Conservation (phyloP, 1,284 basidiomycete genomes). For the Microbotryum scabiosae region DNA sequence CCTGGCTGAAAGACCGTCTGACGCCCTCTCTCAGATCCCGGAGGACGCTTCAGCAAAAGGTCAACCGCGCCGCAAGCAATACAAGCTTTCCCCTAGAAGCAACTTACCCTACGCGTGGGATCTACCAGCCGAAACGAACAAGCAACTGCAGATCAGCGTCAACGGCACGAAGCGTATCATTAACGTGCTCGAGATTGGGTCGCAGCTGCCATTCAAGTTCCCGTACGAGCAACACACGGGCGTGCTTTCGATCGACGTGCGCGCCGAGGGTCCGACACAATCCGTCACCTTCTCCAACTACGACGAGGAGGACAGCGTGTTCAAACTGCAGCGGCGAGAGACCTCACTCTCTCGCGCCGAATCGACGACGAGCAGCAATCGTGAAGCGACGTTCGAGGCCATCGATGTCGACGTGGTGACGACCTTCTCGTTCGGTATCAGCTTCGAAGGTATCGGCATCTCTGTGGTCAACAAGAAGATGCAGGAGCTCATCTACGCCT, state of each 20-base stretch:
- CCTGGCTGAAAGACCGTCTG: conserved; percentile 1
- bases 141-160: conserved; percentile 60
- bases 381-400: conserved; percentile 74
- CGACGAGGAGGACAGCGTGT: conserved; percentile 74
- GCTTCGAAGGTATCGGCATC: conserved; percentile 84
- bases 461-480: conserved; percentile 84
- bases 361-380: conserved; percentile 53
- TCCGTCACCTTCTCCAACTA: conserved; percentile 82
- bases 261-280: conserved; percentile 81
- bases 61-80: conserved; percentile 34
- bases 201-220: conserved; percentile 83
- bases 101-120: conserved; percentile 85
- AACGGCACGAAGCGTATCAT: conserved; percentile 62
- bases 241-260: conserved; percentile 77
- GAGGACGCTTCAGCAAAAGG: conserved; percentile 26
- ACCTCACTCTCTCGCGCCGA: conserved; percentile 56
- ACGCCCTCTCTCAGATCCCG: conserved; percentile 21
- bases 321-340: conserved; percentile 64
- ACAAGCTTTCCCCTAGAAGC: conserved; percentile 55
- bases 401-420: conserved; percentile 63
- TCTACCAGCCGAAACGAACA: conserved; percentile 73
- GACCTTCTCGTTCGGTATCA: conserved; percentile 60
- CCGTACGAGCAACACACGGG: conserved; percentile 24
- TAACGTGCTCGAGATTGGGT: conserved; percentile 95
- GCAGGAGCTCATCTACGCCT: conserved; percentile 83